Conservation (phyloP, 306 rosid species). For the Astragalus glycyphyllos region DNA sequence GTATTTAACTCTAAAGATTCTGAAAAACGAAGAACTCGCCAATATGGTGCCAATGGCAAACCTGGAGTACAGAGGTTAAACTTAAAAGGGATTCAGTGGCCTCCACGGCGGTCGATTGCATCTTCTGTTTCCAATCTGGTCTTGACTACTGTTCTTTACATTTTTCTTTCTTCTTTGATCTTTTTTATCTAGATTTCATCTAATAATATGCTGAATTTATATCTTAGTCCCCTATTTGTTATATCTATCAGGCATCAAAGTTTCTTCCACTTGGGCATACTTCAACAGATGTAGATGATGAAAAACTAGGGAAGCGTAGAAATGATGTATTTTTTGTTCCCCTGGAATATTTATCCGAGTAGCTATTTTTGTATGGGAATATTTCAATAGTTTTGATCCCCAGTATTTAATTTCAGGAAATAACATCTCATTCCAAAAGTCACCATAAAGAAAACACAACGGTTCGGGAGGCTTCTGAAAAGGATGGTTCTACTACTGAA, state of each 20-base stretch:
- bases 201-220: slow-evolving; percentile 23
- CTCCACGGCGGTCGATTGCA: slow-evolving; percentile 57
- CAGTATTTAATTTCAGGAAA: slow-evolving; percentile 44
- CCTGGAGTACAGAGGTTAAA: slow-evolving; percentile 47
- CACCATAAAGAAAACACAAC: slow-evolving; percentile 25
- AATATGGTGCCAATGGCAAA: slow-evolving; percentile 42
- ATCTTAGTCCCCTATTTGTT: not conserved
- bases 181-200: slow-evolving; percentile 23
- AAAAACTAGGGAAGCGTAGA: slow-evolving; percentile 38
- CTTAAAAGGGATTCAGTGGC: slow-evolving; percentile 55
- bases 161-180: not conserved
- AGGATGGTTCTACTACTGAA: slow-evolving; percentile 43
- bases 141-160: slow-evolving; percentile 30
- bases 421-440: slow-evolving; percentile 39
- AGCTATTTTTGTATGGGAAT: slow-evolving; percentile 12
- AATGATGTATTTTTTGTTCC: slow-evolving; percentile 45
- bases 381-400: not conserved
- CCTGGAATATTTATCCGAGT: slow-evolving; percentile 21
- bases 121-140: slow-evolving; percentile 83
- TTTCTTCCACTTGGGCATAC: slow-evolving; percentile 43
- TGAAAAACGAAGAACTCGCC: slow-evolving; percentile 39
- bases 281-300: slow-evolving; percentile 45
- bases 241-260: slow-evolving; percentile 63
- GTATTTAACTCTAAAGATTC: slow-evolving; percentile 40
- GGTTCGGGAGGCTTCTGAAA: slow-evolving; percentile 23